Conservation (phyloP, 305 asterid genomes). For the Fraxinus latifolia region DNA sequence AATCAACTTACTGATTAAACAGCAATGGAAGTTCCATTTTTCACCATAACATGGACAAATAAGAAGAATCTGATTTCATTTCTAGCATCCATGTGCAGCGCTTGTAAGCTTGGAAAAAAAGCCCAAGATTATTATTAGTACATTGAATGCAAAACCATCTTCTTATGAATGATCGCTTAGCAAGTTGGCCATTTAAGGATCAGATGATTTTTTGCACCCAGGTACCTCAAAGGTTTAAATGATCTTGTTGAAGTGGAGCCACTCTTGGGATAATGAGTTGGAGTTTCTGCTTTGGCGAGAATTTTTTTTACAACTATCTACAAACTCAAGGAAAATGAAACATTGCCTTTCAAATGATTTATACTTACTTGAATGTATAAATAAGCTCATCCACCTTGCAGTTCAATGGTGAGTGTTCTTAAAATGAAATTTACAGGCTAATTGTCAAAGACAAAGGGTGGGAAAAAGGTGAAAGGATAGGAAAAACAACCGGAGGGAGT, state of each 20-base stretch:
- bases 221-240: neutral
- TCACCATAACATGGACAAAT: neutral
- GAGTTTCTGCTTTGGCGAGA: neutral
- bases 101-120: neutral
- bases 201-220: neutral
- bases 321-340: neutral
- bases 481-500: neutral
- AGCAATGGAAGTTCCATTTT: neutral
- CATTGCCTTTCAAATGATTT: neutral
- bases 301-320: neutral
- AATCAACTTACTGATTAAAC: neutral
- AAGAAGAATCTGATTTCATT: neutral
- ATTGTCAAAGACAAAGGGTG: neutral
- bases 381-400: conserved; percentile 9
- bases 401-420: conserved; percentile 5
- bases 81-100: neutral
- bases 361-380: neutral
- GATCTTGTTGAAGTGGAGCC: neutral
- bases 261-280: neutral
- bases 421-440: neutral
- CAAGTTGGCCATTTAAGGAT: neutral
- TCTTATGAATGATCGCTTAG: neutral
- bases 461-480: neutral
- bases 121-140: neutral
- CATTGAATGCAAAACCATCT: neutral